These are phyloP conservation scores for Stropharia rugosoannulata DNA, from an alignment of 768 basidiomycete genomes.

Conservation along the genomic window DNA sequence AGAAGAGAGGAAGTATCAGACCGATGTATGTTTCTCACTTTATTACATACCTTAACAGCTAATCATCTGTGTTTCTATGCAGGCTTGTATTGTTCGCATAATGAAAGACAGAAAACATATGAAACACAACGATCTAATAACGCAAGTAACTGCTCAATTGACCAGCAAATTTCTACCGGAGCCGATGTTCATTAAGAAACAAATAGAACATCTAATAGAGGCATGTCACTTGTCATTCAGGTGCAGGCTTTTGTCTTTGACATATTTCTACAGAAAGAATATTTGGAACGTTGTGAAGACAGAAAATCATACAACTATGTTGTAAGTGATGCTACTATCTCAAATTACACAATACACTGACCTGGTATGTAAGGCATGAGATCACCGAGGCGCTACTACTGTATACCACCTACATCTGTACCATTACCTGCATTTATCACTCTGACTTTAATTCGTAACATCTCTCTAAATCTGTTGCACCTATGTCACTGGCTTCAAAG, in stretches of 20 bases:
- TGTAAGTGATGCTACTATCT: slow-evolving; percentile 2
- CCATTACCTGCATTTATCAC: slow-evolving; percentile 1
- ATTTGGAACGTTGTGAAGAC: slow-evolving; percentile 87
- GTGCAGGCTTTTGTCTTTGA: neutral
- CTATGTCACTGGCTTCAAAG: too few species aligned
- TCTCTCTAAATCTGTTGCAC: neutral
- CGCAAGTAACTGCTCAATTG: slow-evolving; percentile 88
- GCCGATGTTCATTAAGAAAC: slow-evolving; percentile 85
- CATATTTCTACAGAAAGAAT: slow-evolving; percentile 68
- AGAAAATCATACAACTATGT: slow-evolving; percentile 75
- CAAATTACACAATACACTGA: neutral
- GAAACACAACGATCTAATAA: slow-evolving; percentile 84
- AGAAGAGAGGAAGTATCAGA: slow-evolving; percentile 87
- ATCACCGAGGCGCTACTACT: neutral
- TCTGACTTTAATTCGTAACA: neutral
- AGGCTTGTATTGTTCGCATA: slow-evolving; percentile 97
- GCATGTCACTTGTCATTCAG: slow-evolving; percentile 38
- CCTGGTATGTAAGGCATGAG: neutral
- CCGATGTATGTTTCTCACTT: slow-evolving; percentile 59
- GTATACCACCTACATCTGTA: slow-evolving; percentile 6
- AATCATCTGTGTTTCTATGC: neutral
- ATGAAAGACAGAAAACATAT: slow-evolving; percentile 96
- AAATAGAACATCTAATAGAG: slow-evolving; percentile 92
- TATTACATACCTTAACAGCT: slow-evolving; percentile 12
- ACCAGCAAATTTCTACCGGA: slow-evolving; percentile 84